Evolutionary conservation across 2,329 filamentous ascomycete genomes (phyloP).

Genomic region (Sclerotinia spermophila): DNA sequence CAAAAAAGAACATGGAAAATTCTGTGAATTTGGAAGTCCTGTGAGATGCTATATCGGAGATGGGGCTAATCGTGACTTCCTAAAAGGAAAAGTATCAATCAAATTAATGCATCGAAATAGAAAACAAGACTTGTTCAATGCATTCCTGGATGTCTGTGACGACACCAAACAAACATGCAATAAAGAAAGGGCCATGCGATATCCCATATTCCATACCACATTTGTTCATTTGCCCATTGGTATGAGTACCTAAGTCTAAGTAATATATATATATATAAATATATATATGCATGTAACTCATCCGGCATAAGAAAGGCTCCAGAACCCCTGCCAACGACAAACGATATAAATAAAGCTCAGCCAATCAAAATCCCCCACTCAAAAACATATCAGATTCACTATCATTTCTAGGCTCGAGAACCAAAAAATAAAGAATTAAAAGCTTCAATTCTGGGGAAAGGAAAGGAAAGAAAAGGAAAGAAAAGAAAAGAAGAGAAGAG

Average conservation of each 20-base stretch:
- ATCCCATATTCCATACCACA: background rate
- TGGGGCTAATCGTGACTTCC: no score
- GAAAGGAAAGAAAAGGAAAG: background rate
- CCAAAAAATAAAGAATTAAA: background rate
- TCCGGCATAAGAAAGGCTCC: background rate
- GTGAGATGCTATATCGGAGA: no score
- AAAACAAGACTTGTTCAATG: no score
- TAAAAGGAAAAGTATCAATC: no score
- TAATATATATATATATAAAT: no score
- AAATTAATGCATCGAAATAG: no score
- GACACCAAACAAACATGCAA: background rate
- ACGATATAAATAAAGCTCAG: background rate
- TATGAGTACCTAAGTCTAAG: background rate
- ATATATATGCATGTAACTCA: background rate
- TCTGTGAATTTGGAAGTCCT: no score
- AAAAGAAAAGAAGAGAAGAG: background rate
- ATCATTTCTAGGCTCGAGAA: background rate
- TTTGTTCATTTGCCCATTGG: background rate
- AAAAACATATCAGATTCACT: background rate
- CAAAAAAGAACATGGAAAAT: no score
- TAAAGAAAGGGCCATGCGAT: background rate
- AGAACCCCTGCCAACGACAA: background rate
- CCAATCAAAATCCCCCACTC: background rate
- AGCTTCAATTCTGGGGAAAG: background rate
- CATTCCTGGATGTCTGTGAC: no score